Base-by-base conservation (phyloP, 2,329 filamentous ascomycete genomes). In the Parascedosporium putredinis region DNA sequence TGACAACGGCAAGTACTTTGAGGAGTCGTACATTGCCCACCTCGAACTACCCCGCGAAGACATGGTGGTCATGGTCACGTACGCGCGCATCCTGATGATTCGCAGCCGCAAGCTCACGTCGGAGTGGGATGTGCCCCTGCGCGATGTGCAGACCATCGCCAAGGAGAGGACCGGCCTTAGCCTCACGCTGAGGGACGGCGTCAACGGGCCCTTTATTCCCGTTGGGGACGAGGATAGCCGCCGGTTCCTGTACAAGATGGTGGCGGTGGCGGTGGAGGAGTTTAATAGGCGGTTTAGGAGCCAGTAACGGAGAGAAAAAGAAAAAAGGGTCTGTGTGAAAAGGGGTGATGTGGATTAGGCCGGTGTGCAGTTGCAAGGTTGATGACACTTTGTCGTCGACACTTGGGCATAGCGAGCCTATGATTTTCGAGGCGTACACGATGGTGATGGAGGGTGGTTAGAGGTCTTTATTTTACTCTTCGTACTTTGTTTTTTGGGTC, bases 1-100 rank as follows among this genome's bases (percentile, higher is more conserved):
- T 9, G 93, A 98, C 67, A 93, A 96, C 56, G 93, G 93, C 54
- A 93, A 90, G 65, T 97, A 91, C 73, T 98, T 98, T 77, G 85
- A 95, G 68, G 93, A 98, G 67, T 79, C 88, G 62, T 98, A 98
- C 70, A 93, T 98, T 64, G 94, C 90, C 4, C 94, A 98, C 63
- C 74, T 98, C 4, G 91, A 98, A 67, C 78, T 98, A 23, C 86
- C 88, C 9, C 81, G 83, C 53, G 88, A 93, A 64, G 90, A 94
- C 62, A 86, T 89, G 73, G 82, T 91, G 51, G 84, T 90, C 45
- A 88, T 97, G 79, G 77, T 98, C 53, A 96, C 87, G 8, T 93
- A 86, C 63, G 76, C 79, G 55, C 81, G 88, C 3, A 95, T 98
- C 63, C 81, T 98, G 75, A 79, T 97, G 50, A 87, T 98, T 54